A percentile compares a stretch with the other conserved stretches of the same genome.
phyloP scores from a whole-genome alignment of 441 rosid species.

The Eutrema salsugineum region DNA sequence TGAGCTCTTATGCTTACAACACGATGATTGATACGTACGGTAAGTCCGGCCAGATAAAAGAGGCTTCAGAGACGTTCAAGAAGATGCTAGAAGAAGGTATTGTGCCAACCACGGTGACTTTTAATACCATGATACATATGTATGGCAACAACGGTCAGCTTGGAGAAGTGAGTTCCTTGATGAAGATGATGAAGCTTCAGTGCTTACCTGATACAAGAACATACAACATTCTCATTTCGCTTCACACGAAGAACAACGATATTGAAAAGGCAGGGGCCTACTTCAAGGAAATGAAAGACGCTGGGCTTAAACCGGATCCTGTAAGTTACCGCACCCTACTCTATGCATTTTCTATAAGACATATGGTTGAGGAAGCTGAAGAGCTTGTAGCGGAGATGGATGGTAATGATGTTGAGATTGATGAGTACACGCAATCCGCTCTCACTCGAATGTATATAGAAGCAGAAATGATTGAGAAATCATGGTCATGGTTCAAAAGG shows the following conservation, averaged over 20 bases:
- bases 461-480: conserved; percentile 72
- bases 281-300: conserved; percentile 66
- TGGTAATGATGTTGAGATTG: conserved; percentile 56
- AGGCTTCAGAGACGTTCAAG: conserved; percentile 59
- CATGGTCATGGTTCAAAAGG: conserved; percentile 84
- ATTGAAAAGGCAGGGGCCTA: conserved; percentile 50
- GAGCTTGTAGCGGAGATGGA: conserved; percentile 66
- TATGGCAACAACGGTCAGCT: conserved; percentile 65
- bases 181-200: conserved; percentile 66
- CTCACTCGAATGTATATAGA: conserved; percentile 83
- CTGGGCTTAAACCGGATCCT: conserved; percentile 61
- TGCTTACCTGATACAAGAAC: conserved; percentile 84
- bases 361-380: conserved; percentile 75
- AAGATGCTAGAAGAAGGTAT: conserved; percentile 67
- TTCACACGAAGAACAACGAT: conserved; percentile 62
- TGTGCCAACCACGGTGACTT: conserved; percentile 77
- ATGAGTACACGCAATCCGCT: conserved; percentile 89
- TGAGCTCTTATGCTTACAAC: conserved; percentile 66
- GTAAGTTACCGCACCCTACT: conserved; percentile 85
- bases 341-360: conserved; percentile 81
- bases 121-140: conserved; percentile 85
- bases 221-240: conserved; percentile 75
- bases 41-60: conserved; percentile 68
- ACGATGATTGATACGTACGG: conserved; percentile 87
- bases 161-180: conserved; percentile 57